Evolutionary conservation across 2,329 filamentous ascomycete genomes (phyloP).

Genomic region (Colletotrichum sansevieriae): DNA sequence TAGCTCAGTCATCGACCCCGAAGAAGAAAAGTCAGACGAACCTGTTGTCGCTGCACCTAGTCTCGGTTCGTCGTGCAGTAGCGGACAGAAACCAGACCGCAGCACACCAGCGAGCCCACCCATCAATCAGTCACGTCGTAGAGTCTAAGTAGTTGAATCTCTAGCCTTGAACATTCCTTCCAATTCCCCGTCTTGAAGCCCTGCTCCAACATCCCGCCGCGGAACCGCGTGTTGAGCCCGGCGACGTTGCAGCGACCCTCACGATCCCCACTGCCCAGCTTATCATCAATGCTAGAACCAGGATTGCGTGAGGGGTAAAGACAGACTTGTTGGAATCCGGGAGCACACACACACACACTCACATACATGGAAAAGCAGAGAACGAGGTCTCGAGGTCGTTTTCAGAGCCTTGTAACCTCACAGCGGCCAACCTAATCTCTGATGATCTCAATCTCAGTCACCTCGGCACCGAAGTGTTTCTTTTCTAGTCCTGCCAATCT

Average conservation of each 20-base stretch:
- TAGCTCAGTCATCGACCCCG: neutral
- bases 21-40: slow-evolving; percentile 29
- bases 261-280: slow-evolving; percentile 21
- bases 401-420: neutral
- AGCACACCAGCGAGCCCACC: neutral
- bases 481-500: slow-evolving; percentile 4
- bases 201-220: slow-evolving; percentile 11
- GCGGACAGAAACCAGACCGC: slow-evolving; percentile 26
- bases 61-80: slow-evolving; percentile 36
- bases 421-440: neutral
- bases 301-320: slow-evolving; percentile 28
- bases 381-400: too few relatives aligned
- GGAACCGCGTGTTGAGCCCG: slow-evolving; percentile 19
- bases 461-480: neutral
- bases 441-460: slow-evolving; percentile 4
- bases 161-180: neutral
- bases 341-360: too few relatives aligned
- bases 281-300: slow-evolving; percentile 3
- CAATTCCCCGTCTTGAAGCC: neutral
- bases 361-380: neutral
- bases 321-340: neutral
- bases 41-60: slow-evolving; percentile 32
- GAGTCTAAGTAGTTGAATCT: too few relatives aligned
- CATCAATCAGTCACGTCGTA: too few relatives aligned
- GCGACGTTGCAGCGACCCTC: slow-evolving; percentile 18